Evolutionary conservation across 2,329 filamentous ascomycete genomes (phyloP).

Genomic region (Phyllosticta citriasiana): DNA sequence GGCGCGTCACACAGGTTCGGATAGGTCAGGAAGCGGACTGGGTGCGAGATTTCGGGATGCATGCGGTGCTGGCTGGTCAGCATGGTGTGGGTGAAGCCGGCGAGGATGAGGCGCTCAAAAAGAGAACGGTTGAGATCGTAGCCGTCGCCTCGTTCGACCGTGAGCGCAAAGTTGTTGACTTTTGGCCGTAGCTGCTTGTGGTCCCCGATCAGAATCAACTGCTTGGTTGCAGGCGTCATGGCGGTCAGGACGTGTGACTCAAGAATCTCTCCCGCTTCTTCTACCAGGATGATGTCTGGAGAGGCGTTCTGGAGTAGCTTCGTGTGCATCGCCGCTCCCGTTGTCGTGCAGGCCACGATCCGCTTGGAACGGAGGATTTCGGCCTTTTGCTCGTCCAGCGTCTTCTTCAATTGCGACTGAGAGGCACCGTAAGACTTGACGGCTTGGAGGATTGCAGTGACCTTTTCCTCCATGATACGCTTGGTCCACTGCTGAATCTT

Average conservation of each 20-base stretch:
- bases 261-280: conserved; percentile 65
- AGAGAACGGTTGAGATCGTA: conserved; percentile 59
- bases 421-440: conserved; percentile 32
- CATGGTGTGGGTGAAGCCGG: conserved; percentile 44
- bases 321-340: conserved; percentile 53
- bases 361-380: conserved; percentile 40
- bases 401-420: conserved; percentile 21
- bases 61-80: conserved; percentile 58
- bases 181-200: conserved; percentile 65
- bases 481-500: conserved; percentile 22
- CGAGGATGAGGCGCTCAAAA: conserved; percentile 56
- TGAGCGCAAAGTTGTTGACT: conserved; percentile 49
- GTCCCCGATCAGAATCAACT: conserved; percentile 62
- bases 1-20: conserved; percentile 48
- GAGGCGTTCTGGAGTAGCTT: conserved; percentile 43
- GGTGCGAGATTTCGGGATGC: conserved; percentile 54
- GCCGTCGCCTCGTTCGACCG: conserved; percentile 53
- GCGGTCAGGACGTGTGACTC: conserved; percentile 58
- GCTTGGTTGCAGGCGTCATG: conserved; percentile 44
- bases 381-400: conserved; percentile 19
- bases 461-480: conserved; percentile 39
- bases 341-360: conserved; percentile 64
- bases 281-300: conserved; percentile 54
- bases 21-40: conserved; percentile 52
- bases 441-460: conserved; percentile 31